Base-by-base conservation (phyloP, 805 yeast species). In the Metschnikowia arizonensis region DNA sequence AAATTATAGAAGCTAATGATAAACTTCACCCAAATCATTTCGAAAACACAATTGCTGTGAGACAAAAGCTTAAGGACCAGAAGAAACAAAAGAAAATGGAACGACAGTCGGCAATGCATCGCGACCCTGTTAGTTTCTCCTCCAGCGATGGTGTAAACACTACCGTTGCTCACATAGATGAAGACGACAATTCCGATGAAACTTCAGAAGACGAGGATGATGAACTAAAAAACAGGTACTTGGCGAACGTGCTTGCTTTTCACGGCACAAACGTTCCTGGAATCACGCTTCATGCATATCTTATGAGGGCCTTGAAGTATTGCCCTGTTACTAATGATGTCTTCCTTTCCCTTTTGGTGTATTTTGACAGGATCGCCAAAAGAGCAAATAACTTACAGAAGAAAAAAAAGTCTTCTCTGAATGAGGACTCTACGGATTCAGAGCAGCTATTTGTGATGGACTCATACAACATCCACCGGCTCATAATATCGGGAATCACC, bases 311-410 rank as follows among this genome's bases (percentile, higher is more conserved):
- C 24, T 78, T 91, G 62, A 91, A 91, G 65, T 93, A 93, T 67
- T 93, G 99, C 64, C 98, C 99, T 0, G 93, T 93, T n/a, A 90
- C 99, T 2, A 91, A 91, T 65, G 98, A 93, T 62, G 98, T 93
- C 28, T 93, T 90, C 64, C 69, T 93, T 39, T 83, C 96, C 31
- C 68, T 93, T 29, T 73, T 93, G 56, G 97, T 93, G 25, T 93
- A 93, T 64, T 89, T 93, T 68, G 99, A 93, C 66, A 72, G 98
- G 50, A 88, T 91, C 36, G 93, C 96, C 15, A 87, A 87, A 59
- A 76, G 87, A 50, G 88, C 93, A 34, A 85, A 86, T 58, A 76
- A 67, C 48, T 57, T 71, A 34, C 64, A 63, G 46, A 53, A 52
- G 35, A 51, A 54, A 44, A 48, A 50, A 42, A 47, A 54, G 47